A percentile compares a stretch with the other conserved stretches of the same genome.
Evolutionary conservation across 2,329 filamentous ascomycete genomes (phyloP).

Genomic region (Volutella citrinella): DNA sequence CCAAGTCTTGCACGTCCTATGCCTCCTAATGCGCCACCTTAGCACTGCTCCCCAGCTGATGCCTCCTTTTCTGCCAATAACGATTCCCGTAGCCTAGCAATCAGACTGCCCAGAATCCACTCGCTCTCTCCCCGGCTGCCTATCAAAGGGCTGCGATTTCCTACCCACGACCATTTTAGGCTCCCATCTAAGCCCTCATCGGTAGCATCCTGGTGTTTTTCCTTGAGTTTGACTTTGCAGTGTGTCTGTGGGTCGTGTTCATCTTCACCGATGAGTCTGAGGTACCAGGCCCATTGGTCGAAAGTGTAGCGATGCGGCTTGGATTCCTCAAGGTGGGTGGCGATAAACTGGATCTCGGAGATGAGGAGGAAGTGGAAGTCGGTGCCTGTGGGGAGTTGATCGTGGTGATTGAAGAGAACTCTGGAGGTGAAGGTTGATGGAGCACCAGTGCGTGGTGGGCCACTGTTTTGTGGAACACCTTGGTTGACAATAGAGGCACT

Average conservation of each 20-base stretch:
- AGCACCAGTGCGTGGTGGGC: conserved; percentile 16
- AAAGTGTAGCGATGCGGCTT: conserved; percentile 68
- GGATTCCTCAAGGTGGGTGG: conserved; percentile 55
- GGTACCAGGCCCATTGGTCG: conserved; percentile 84
- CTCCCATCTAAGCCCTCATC: conserved; percentile 25
- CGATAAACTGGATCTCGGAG: conserved; percentile 65
- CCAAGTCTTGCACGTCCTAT: no score
- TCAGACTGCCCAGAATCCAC: conserved; percentile 68
- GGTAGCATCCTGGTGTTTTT: conserved; percentile 16
- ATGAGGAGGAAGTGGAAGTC: conserved; percentile 66
- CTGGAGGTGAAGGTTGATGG: conserved; percentile 29
- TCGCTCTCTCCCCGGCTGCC: conserved; percentile 65
- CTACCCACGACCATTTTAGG: conserved; percentile 68
- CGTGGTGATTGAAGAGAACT: conserved; percentile 34
- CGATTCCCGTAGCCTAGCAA: conserved; percentile 45
- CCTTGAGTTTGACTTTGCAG: conserved; percentile 33
- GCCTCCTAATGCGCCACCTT: no score
- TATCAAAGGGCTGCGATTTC: conserved; percentile 66
- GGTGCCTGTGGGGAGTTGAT: conserved; percentile 39
- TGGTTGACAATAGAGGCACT: conserved; percentile 1
- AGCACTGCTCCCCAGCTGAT: conserved; percentile 10
- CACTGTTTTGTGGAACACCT: conserved; percentile 2
- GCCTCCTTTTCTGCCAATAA: conserved; percentile 20
- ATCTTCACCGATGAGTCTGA: conserved; percentile 70
- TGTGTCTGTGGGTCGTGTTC: conserved; percentile 52